Conservation (phyloP, 2,329 filamentous ascomycete genomes). For the Juglanconis sp. region DNA sequence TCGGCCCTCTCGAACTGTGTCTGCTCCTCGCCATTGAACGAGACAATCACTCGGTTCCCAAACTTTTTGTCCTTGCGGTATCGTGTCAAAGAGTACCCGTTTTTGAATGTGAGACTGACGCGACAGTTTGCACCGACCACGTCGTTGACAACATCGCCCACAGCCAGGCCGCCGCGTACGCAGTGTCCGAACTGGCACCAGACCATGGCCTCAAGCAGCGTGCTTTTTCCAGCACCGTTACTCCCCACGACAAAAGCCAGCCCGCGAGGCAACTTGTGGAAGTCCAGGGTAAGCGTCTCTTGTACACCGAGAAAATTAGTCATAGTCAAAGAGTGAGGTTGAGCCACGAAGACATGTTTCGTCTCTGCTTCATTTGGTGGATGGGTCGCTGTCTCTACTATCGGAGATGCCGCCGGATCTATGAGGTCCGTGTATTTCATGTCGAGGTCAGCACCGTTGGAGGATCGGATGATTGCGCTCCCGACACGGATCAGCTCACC, state of each 20-base stretch:
- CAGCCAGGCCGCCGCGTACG: slow-evolving; percentile 26
- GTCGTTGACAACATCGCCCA: slow-evolving; percentile 32
- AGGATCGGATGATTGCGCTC: slow-evolving; percentile 7
- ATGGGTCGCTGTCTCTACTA: background rate
- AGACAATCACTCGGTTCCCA: slow-evolving; percentile 27
- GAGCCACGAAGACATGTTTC: slow-evolving; percentile 25
- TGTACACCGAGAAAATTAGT: slow-evolving; percentile 33
- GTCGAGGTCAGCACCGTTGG: background rate
- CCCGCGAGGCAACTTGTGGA: slow-evolving; percentile 25
- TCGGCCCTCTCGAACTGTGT: slow-evolving; percentile 26
- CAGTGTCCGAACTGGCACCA: slow-evolving; percentile 34
- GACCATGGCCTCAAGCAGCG: slow-evolving; percentile 30
- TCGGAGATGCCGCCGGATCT: background rate
- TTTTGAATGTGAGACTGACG: slow-evolving; percentile 28
- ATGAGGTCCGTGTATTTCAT: background rate
- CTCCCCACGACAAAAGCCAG: slow-evolving; percentile 28
- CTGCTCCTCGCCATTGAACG: slow-evolving; percentile 25
- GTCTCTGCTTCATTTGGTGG: background rate
- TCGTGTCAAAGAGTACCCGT: slow-evolving; percentile 29
- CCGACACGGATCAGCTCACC: slow-evolving; percentile 12
- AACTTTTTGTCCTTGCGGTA: slow-evolving; percentile 26
- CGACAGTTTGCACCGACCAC: slow-evolving; percentile 25
- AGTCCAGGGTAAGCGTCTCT: slow-evolving; percentile 26
- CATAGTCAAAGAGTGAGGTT: slow-evolving; percentile 25
- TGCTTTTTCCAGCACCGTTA: slow-evolving; percentile 33